phyloP scores from a whole-genome alignment of 148 eudicot species.

The Agrostemma githago region DNA sequence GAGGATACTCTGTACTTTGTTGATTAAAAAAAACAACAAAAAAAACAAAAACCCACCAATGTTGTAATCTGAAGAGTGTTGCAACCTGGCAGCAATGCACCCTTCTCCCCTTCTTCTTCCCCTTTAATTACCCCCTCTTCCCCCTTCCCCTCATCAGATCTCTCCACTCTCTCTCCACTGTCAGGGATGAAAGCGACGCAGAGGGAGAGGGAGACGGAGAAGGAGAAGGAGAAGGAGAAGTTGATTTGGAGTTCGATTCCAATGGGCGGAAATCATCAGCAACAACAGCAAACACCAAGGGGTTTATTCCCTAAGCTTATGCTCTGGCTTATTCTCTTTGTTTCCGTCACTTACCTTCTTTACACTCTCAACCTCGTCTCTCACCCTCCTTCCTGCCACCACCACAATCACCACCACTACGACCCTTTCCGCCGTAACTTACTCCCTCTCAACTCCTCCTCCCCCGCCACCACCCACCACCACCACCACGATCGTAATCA shows the following conservation, averaged over 20 bases:
- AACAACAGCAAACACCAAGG: background rate
- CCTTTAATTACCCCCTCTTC: background rate
- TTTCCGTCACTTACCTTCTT: constrained; percentile 61
- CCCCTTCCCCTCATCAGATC: background rate
- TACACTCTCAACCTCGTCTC: constrained; percentile 67
- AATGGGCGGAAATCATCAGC: background rate
- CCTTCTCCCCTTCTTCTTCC: background rate
- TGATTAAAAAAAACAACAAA: no score
- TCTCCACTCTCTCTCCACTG: background rate
- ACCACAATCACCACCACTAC: background rate
- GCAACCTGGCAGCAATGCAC: constrained; percentile 39
- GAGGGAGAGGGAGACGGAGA: constrained; percentile 38
- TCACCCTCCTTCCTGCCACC: constrained; percentile 31
- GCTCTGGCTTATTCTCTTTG: constrained; percentile 53
- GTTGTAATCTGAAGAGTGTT: constrained; percentile 18
- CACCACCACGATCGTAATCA: background rate
- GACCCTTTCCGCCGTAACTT: constrained; percentile 4
- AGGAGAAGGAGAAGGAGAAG: no score
- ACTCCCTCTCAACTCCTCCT: background rate
- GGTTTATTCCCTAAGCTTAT: constrained; percentile 37
- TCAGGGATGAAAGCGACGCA: constrained; percentile 41
- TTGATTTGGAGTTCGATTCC: constrained; percentile 32
- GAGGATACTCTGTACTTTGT: no score
- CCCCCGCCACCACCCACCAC: background rate
- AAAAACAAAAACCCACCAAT: background rate